Evolutionary conservation across 352 stramenopile species (phyloP).

Genomic region (Aphanomyces astaci): DNA sequence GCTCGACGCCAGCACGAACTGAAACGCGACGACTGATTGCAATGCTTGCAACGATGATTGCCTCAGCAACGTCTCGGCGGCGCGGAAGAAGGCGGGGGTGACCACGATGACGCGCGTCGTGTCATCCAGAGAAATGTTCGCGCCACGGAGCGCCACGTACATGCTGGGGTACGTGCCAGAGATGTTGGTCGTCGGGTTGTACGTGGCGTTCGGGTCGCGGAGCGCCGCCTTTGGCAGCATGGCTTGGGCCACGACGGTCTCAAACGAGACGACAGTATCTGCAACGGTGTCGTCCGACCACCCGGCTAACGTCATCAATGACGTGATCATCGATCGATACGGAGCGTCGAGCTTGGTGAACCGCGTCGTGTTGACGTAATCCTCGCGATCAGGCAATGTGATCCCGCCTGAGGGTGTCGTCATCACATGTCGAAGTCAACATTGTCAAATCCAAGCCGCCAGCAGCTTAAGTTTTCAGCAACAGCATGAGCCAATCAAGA

Average conservation of each 20-base stretch:
- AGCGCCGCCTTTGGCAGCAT: constrained; percentile 87
- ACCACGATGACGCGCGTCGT: constrained; percentile 46
- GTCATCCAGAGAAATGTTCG: constrained; percentile 30
- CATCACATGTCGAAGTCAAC: no score
- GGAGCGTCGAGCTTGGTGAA: constrained; percentile 60
- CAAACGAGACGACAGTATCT: constrained; percentile 74
- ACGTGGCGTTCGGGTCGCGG: constrained; percentile 80
- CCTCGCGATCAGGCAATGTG: constrained; percentile 84
- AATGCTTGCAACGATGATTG: constrained; percentile 39
- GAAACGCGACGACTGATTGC: constrained; percentile 42
- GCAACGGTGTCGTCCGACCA: constrained; percentile 31
- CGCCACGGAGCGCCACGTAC: constrained; percentile 42
- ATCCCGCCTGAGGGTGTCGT: no score
- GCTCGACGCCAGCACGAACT: constrained; percentile 42
- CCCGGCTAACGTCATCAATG: constrained; percentile 62
- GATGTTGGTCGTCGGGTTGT: constrained; percentile 82
- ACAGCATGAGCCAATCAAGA: no score
- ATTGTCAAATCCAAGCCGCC: no score
- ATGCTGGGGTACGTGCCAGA: constrained; percentile 50
- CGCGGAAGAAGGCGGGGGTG: constrained; percentile 47
- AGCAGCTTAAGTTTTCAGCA: no score
- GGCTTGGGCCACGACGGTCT: constrained; percentile 66
- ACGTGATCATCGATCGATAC: constrained; percentile 70
- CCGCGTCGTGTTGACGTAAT: constrained; percentile 86
- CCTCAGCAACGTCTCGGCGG: constrained; percentile 42